phyloP scores from a whole-genome alignment of 352 stramenopile genomes.

The Phytophthora quininea region DNA sequence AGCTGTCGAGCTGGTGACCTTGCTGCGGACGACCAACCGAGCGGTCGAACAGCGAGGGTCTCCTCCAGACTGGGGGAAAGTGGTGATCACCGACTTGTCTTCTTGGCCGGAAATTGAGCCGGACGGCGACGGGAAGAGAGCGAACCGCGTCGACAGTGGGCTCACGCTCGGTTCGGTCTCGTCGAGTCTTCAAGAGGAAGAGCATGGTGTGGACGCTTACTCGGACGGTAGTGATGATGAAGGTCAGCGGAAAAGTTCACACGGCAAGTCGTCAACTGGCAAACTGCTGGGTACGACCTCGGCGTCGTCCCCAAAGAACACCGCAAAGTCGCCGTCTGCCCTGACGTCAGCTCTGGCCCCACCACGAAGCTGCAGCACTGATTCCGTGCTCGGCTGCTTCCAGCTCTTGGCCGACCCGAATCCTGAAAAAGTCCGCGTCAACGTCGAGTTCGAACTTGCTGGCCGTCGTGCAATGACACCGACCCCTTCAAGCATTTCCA shows the following conservation, averaged over 20 bases:
- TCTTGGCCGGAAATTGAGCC: constrained; percentile 57
- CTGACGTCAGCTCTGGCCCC: constrained; percentile 31
- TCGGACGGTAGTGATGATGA: constrained; percentile 56
- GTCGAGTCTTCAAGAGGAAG: constrained; percentile 19
- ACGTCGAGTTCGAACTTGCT: constrained; percentile 64
- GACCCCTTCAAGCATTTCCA: constrained; percentile 21
- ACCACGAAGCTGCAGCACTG: constrained; percentile 59
- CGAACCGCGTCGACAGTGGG: constrained; percentile 24
- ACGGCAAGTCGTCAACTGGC: constrained; percentile 20
- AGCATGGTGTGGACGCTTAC: constrained; percentile 41
- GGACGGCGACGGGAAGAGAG: constrained; percentile 15
- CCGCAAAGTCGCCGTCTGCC: constrained; percentile 7
- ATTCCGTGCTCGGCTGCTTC: constrained; percentile 59
- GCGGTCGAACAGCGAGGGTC: constrained; percentile 55
- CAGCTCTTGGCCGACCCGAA: constrained; percentile 54
- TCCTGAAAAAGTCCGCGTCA: constrained; percentile 65
- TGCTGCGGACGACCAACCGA: constrained; percentile 35
- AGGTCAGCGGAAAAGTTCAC: constrained; percentile 16
- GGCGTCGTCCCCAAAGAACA: constrained; percentile 14
- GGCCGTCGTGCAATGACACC: constrained; percentile 27
- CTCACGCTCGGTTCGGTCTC: constrained; percentile 21
- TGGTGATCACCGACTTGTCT: constrained; percentile 53
- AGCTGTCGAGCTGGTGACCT: constrained; percentile 18
- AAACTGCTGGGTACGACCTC: constrained; percentile 12
- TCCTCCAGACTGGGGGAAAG: constrained; percentile 60